Evolutionary conservation across 305 asterid genomes (phyloP).

Genomic region (Fraxinus floribunda): DNA sequence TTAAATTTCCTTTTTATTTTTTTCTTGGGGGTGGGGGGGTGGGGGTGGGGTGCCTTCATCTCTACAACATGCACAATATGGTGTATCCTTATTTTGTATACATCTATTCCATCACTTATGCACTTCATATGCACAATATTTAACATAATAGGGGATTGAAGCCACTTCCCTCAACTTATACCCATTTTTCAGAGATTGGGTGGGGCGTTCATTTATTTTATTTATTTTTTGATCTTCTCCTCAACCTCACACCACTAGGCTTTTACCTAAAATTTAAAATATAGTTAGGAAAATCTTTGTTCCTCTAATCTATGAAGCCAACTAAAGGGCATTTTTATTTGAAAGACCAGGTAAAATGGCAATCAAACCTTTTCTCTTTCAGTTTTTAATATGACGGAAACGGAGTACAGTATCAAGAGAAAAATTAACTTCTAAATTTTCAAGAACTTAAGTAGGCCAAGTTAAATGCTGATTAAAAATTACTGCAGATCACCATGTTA

Average conservation of each 20-base stretch:
- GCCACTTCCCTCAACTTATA: neutral
- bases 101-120: neutral
- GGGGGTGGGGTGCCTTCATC: too few relatives aligned
- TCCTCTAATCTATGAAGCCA: conserved; percentile 3
- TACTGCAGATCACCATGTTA: neutral
- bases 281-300: neutral
- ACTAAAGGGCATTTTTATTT: conserved; percentile 1
- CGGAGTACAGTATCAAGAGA: neutral
- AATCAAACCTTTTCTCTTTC: neutral
- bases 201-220: neutral
- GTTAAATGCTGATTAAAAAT: neutral
- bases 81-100: too few relatives aligned
- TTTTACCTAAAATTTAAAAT: neutral
- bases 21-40: neutral
- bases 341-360: neutral
- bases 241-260: neutral
- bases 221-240: neutral
- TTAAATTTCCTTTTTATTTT: neutral
- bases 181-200: neutral
- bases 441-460: neutral
- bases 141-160: neutral
- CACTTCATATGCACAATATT: neutral
- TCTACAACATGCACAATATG: too few relatives aligned
- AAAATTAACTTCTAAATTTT: neutral
- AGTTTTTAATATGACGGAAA: neutral